phyloP scores from a whole-genome alignment of 331 rosid species.

The Pyracantha coccinea region DNA sequence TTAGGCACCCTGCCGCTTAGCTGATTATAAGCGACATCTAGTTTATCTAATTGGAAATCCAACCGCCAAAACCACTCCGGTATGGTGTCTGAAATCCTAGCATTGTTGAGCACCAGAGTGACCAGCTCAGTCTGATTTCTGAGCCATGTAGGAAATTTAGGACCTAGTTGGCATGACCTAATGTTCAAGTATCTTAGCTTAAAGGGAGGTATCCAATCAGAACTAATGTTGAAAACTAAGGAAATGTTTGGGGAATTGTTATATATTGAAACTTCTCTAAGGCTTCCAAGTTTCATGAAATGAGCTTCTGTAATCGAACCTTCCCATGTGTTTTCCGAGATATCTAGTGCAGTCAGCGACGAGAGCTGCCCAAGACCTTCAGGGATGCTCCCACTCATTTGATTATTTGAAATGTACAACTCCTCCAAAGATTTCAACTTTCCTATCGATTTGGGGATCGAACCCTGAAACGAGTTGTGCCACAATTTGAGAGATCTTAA shows the following conservation, averaged over 20 bases:
- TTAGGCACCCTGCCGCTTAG: not conserved
- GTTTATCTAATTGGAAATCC: not conserved
- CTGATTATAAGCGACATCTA: not conserved
- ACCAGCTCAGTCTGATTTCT: not conserved
- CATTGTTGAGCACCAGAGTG: not conserved
- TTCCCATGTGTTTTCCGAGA: not conserved
- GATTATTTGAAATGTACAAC: not conserved
- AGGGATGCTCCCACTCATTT: not conserved
- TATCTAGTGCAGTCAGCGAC: not conserved
- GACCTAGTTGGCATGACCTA: constrained; percentile 5
- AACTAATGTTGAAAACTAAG: not conserved
- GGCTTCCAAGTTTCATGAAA: not conserved
- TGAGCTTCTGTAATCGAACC: constrained; percentile 5
- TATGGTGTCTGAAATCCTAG: not conserved
- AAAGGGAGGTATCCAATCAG: constrained; percentile 4
- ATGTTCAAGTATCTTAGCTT: not conserved
- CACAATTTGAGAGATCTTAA: not conserved
- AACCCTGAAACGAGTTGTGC: not conserved
- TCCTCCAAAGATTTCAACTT: not conserved
- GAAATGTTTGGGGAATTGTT: not conserved
- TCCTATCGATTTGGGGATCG: not conserved
- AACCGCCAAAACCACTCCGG: not conserved
- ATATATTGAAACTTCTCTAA: not conserved
- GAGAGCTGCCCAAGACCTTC: constrained; percentile 5
- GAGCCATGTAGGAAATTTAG: constrained; percentile 9